A percentile compares a stretch with the other conserved stretches of the same genome.
Evolutionary conservation across 257 asterid genomes (phyloP).

Genomic region (Lavandula angustifolia): DNA sequence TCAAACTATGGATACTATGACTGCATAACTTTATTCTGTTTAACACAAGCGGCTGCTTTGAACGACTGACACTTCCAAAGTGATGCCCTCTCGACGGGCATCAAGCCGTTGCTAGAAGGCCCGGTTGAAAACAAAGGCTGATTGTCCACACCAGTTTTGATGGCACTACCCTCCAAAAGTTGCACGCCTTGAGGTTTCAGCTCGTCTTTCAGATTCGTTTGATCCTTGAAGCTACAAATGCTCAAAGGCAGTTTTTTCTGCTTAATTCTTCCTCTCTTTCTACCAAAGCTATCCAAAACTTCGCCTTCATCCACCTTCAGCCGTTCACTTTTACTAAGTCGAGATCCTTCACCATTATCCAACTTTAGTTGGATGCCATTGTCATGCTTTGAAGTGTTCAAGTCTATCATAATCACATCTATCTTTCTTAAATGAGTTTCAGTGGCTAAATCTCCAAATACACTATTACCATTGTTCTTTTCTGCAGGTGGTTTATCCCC

Average conservation of each 20-base stretch:
- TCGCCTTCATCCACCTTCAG: slow-evolving; percentile 48
- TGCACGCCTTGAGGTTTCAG: slow-evolving; percentile 33
- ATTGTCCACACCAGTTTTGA: slow-evolving; percentile 27
- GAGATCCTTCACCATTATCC: slow-evolving; percentile 40
- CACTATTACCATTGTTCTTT: slow-evolving; percentile 38
- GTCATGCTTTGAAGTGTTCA: slow-evolving; percentile 44
- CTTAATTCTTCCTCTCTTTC: slow-evolving; percentile 67
- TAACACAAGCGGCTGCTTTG: slow-evolving; percentile 66
- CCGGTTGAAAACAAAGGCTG: slow-evolving; percentile 46
- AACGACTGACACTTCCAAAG: slow-evolving; percentile 83
- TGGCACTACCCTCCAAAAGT: slow-evolving; percentile 27
- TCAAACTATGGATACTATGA: slow-evolving; percentile 47
- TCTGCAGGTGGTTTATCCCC: slow-evolving; percentile 31
- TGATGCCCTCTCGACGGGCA: slow-evolving; percentile 55
- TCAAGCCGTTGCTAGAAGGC: slow-evolving; percentile 41
- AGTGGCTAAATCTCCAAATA: slow-evolving; percentile 30
- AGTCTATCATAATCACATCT: slow-evolving; percentile 46
- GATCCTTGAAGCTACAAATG: slow-evolving; percentile 76
- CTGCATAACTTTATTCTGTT: slow-evolving; percentile 78
- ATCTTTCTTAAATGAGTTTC: slow-evolving; percentile 44
- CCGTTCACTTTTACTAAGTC: slow-evolving; percentile 25
- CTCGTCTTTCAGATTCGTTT: slow-evolving; percentile 58
- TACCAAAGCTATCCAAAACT: slow-evolving; percentile 50
- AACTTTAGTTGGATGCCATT: slow-evolving; percentile 34
- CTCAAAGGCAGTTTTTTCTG: slow-evolving; percentile 88